Evolutionary conservation across 2,329 filamentous ascomycete species (phyloP).

Genomic region (Fusarium marasasianum): DNA sequence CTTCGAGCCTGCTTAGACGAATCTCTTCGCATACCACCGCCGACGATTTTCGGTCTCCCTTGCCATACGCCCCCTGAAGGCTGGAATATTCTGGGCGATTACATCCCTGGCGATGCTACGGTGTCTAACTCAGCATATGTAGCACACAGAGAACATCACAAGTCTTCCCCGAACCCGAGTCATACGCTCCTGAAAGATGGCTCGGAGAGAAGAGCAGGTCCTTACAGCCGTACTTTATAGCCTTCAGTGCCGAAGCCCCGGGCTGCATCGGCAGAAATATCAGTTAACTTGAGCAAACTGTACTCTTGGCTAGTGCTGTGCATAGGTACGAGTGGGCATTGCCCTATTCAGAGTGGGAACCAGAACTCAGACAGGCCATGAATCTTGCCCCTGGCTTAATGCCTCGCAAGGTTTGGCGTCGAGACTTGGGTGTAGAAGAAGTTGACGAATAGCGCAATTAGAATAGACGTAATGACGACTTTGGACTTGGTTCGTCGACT

Average conservation of each 20-base stretch:
- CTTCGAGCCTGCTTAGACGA: conserved; percentile 63
- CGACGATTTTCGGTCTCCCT: conserved; percentile 41
- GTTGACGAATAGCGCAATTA: conserved; percentile 18
- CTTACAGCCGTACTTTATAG: conserved; percentile 51
- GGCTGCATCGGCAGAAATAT: conserved; percentile 55
- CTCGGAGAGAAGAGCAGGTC: conserved; percentile 48
- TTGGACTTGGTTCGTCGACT: neutral
- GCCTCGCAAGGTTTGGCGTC: conserved; percentile 39
- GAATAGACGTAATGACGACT: neutral
- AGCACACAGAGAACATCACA: conserved; percentile 50
- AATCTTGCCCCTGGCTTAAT: conserved; percentile 33
- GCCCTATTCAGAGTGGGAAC: conserved; percentile 29
- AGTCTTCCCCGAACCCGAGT: conserved; percentile 52
- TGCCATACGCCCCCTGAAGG: conserved; percentile 44
- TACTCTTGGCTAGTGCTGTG: conserved; percentile 54
- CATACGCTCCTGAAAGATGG: conserved; percentile 54
- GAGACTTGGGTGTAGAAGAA: conserved; percentile 18
- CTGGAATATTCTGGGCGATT: conserved; percentile 45
- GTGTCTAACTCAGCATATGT: conserved; percentile 52
- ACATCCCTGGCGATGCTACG: conserved; percentile 49
- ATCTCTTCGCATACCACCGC: conserved; percentile 48
- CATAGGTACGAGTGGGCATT: conserved; percentile 53
- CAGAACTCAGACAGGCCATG: conserved; percentile 35
- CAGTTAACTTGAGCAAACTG: conserved; percentile 56
- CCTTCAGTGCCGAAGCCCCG: conserved; percentile 54